Evolutionary conservation across 2,329 filamentous ascomycete species (phyloP).

Genomic region (Aspergillus intermedius): DNA sequence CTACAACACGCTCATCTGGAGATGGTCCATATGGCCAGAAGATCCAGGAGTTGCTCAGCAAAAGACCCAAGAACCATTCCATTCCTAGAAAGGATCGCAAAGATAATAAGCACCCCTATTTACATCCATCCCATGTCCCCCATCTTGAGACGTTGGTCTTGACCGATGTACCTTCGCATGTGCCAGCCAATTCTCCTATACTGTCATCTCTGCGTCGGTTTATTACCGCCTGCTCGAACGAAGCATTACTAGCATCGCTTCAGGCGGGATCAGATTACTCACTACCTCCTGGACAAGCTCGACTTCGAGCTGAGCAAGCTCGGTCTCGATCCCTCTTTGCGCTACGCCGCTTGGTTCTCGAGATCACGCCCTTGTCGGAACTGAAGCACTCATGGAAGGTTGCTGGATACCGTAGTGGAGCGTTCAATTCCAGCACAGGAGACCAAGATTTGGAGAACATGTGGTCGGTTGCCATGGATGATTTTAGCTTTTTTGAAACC

Average conservation of each 20-base stretch:
- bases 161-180: constrained; percentile 48
- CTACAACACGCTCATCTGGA: constrained; percentile 3
- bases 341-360: constrained; percentile 50
- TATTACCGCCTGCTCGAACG: constrained; percentile 52
- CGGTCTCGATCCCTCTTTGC: constrained; percentile 49
- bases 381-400: constrained; percentile 29
- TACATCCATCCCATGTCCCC: constrained; percentile 52
- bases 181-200: constrained; percentile 37
- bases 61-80: constrained; percentile 27
- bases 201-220: constrained; percentile 45
- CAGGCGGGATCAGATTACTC: constrained; percentile 53
- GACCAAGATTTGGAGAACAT: constrained; percentile 54
- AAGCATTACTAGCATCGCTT: constrained; percentile 47
- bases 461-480: constrained; percentile 53
- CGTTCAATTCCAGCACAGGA: constrained; percentile 51
- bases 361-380: constrained; percentile 39
- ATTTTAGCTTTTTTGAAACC: constrained; percentile 58
- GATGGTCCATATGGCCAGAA: constrained; percentile 23
- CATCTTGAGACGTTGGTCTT: constrained; percentile 50
- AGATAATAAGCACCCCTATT: constrained; percentile 23
- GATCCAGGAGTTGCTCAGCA: constrained; percentile 34
- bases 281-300: constrained; percentile 51
- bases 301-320: constrained; percentile 43
- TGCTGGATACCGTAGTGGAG: constrained; percentile 41
- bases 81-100: constrained; percentile 23